Evolutionary conservation across 495 filamentous ascomycete species (phyloP), one percentile per base, ranked within the genome.

Genomic region (Cercophora sp.): DNA sequence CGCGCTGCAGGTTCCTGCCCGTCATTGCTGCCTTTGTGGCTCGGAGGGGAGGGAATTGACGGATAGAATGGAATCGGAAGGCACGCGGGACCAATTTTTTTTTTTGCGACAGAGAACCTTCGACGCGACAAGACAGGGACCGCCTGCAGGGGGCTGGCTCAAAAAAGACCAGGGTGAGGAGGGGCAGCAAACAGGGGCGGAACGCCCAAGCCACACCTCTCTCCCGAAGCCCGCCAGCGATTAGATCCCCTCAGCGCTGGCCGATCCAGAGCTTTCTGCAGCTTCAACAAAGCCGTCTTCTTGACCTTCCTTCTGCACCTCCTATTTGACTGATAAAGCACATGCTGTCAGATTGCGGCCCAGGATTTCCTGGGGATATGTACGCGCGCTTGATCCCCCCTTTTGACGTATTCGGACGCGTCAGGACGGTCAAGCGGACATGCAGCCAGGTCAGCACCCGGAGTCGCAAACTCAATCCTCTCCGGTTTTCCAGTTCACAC

Each of bases 1-100:
- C 22, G 22, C 22, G 45, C 11, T 37, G 35, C 42, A 40, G 37
- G 10, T 13, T 49, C 8, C 52, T 55, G 52, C 44, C 37, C 45
- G 45, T 55, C 44, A 55, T 55, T 45, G 51, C 29, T 36, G 27
- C 26, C 15, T 15, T 29, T 26, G 15, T 15, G 2, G 19, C 23
- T 25, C 18, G 32, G 18, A 13, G 15, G 20, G 48, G 23, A 15
- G 37, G 8, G 20, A 23, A 15, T 29, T 35, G 10, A 26, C 10
- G 18, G 23, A 24, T 47, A 16, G 24, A 15, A 19, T 47, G 44
- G 44, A 27, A 34, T 26, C 29, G 41, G 41, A 8, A 44, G 9
- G 20, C 9, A 44, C 25, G 16, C 24, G 22, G 41, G 4, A 15
- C 40, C 18, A 23, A 16, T 44, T 24, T 44, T 44, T 44, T 27